Percentiles rank a stretch among this genome's conserved stretches.
These are phyloP conservation scores for Cystoderma amianthinum DNA, from an alignment of 768 basidiomycete species.

Conservation along the genomic window DNA sequence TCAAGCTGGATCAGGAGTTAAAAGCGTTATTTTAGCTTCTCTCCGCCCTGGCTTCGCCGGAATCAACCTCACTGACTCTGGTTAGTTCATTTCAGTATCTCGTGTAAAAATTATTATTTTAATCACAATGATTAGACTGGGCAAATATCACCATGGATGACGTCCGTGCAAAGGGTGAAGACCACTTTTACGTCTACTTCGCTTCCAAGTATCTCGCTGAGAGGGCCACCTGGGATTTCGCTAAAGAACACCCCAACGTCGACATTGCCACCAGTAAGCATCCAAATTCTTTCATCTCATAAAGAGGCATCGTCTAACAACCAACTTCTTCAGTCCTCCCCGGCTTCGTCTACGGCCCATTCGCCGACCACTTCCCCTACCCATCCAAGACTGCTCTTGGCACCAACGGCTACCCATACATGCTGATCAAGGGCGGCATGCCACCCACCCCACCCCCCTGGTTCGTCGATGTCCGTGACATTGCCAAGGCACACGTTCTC, in stretches of 20 bases:
- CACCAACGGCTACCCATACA: conserved; percentile 20
- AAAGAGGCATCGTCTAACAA: not conserved
- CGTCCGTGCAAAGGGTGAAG: conserved; percentile 15
- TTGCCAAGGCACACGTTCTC: conserved; percentile 24
- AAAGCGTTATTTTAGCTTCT: conserved; percentile 13
- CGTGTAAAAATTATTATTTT: not conserved
- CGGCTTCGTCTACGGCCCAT: conserved; percentile 29
- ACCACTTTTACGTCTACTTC: conserved; percentile 27
- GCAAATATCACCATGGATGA: conserved; percentile 22
- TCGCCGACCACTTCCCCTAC: conserved; percentile 19
- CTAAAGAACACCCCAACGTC: conserved; percentile 25
- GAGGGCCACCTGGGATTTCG: conserved; percentile 33
- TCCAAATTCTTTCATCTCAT: not conserved
- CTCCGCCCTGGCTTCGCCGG: conserved; percentile 13
- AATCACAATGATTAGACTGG: conserved; percentile 19
- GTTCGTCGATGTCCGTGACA: conserved; percentile 28
- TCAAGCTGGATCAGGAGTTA: not conserved
- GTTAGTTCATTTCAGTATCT: conserved; percentile 4
- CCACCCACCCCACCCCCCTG: conserved; percentile 17
- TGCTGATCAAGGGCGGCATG: conserved; percentile 16
- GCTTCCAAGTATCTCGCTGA: conserved; percentile 35
- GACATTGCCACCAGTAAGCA: conserved; percentile 29
- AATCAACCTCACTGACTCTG: conserved; percentile 12
- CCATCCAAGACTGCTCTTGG: conserved; percentile 13
- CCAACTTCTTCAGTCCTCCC: conserved; percentile 20